phyloP scores from a whole-genome alignment of 768 basidiomycete genomes.

The Termitomyces heimii region DNA sequence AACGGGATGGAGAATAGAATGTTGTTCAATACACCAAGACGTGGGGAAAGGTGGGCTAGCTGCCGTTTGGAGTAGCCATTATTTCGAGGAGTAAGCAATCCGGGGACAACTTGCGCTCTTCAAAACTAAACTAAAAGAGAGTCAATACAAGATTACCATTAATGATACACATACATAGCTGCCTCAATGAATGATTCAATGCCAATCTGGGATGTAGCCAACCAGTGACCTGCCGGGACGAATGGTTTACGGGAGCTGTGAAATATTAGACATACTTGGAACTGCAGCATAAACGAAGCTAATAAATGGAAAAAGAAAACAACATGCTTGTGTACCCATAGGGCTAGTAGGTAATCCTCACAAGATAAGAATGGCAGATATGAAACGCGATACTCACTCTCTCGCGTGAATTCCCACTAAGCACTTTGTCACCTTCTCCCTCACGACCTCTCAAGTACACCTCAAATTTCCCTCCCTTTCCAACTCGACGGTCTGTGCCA shows the following conservation, averaged over 20 bases:
- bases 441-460: conserved; percentile 60
- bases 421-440: conserved; percentile 74
- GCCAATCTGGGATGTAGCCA: conserved; percentile 46
- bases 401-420: conserved; percentile 79
- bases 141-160: neutral
- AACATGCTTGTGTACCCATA: neutral
- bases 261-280: neutral
- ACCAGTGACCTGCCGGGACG: conserved; percentile 81
- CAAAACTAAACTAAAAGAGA: conserved; percentile 42
- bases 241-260: conserved; percentile 79
- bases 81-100: neutral
- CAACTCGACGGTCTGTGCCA: conserved; percentile 11
- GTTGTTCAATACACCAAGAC: conserved; percentile 88
- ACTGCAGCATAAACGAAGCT: neutral
- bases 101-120: conserved; percentile 50
- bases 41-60: conserved; percentile 70
- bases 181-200: conserved; percentile 74
- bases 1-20: conserved; percentile 96
- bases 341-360: neutral
- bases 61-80: conserved; percentile 52
- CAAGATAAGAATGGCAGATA: conserved; percentile 1
- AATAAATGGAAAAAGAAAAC: neutral
- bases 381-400: conserved; percentile 54
- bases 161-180: conserved; percentile 52
- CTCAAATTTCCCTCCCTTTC: conserved; percentile 23